Conservation (phyloP, 208 protist species). For the Trypanosoma conorhini region DNA sequence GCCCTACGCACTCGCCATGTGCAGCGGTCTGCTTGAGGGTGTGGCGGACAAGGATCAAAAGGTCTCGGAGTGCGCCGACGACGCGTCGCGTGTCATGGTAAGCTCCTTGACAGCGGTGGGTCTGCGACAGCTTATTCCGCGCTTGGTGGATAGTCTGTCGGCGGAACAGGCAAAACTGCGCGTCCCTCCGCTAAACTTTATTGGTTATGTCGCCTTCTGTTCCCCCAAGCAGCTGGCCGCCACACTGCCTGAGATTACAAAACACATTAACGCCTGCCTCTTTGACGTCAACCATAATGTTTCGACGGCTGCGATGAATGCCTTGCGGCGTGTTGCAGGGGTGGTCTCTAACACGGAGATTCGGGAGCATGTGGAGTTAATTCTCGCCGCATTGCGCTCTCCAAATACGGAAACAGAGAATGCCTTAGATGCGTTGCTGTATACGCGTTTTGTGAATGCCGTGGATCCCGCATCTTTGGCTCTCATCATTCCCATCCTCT, state of each 20-base stretch:
- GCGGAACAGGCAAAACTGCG: slow-evolving; percentile 81
- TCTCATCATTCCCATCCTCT: slow-evolving; percentile 90
- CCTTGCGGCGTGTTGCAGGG: slow-evolving; percentile 86
- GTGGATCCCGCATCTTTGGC: slow-evolving; percentile 93
- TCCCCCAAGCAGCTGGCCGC: slow-evolving; percentile 89
- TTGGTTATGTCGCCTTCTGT: slow-evolving; percentile 92
- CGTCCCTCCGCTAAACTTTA: slow-evolving; percentile 87
- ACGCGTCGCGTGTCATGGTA: slow-evolving; percentile 84
- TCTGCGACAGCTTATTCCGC: slow-evolving; percentile 86
- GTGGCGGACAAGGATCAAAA: slow-evolving; percentile 85
- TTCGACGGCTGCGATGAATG: slow-evolving; percentile 71
- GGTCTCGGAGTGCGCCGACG: slow-evolving; percentile 88
- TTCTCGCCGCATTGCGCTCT: slow-evolving; percentile 86
- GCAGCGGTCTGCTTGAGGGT: slow-evolving; percentile 65
- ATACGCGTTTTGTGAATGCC: slow-evolving; percentile 92
- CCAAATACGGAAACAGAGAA: slow-evolving; percentile 89
- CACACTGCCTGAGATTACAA: slow-evolving; percentile 90
- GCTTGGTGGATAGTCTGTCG: slow-evolving; percentile 68
- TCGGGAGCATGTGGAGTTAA: slow-evolving; percentile 86
- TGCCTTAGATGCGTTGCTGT: slow-evolving; percentile 92
- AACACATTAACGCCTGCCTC: slow-evolving; percentile 82
- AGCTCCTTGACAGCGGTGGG: slow-evolving; percentile 77
- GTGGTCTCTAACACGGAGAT: slow-evolving; percentile 93
- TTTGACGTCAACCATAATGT: slow-evolving; percentile 92
- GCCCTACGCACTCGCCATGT: slow-evolving; percentile 84